Percentiles rank a stretch among this genome's conserved stretches.
These are phyloP conservation scores for Seiridium unicorne DNA, from an alignment of 2,329 filamentous ascomycete genomes.

Conservation along the genomic window DNA sequence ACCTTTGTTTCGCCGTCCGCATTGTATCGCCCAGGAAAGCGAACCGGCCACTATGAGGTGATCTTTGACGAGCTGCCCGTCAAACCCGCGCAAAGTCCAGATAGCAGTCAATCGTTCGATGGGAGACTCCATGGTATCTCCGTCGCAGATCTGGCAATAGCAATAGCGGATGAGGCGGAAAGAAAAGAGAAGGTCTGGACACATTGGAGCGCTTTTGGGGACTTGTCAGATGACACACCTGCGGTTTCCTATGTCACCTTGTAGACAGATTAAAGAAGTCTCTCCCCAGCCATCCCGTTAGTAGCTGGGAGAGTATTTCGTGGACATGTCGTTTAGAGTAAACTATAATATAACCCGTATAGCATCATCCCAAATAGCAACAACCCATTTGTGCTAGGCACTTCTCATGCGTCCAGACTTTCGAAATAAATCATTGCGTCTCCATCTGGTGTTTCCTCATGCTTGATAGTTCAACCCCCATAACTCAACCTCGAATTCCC, in stretches of 20 bases:
- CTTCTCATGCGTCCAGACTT: too few relatives aligned
- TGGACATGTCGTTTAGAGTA: too few relatives aligned
- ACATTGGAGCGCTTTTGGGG: slow-evolving; percentile 7
- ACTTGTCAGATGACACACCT: slow-evolving; percentile 8
- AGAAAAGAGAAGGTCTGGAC: neutral
- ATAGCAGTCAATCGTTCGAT: neutral
- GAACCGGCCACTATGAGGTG: slow-evolving; percentile 26
- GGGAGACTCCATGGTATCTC: slow-evolving; percentile 4
- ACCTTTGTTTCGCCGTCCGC: slow-evolving; percentile 30
- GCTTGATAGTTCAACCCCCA: too few relatives aligned
- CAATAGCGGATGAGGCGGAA: slow-evolving; percentile 8
- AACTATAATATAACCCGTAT: too few relatives aligned
- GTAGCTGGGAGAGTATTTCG: too few relatives aligned
- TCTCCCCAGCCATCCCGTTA: too few relatives aligned
- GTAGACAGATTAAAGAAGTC: neutral
- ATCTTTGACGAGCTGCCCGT: slow-evolving; percentile 6
- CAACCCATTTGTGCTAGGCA: too few relatives aligned
- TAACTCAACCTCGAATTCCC: too few relatives aligned
- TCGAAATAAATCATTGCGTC: too few relatives aligned
- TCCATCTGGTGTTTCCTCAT: too few relatives aligned
- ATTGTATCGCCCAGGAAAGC: slow-evolving; percentile 28
- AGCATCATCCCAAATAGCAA: too few relatives aligned
- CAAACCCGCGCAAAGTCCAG: neutral
- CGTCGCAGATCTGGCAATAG: slow-evolving; percentile 7
- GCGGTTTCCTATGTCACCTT: neutral